phyloP scores from a whole-genome alignment of 2,329 filamentous ascomycete species.

The Fusarium sp. region DNA sequence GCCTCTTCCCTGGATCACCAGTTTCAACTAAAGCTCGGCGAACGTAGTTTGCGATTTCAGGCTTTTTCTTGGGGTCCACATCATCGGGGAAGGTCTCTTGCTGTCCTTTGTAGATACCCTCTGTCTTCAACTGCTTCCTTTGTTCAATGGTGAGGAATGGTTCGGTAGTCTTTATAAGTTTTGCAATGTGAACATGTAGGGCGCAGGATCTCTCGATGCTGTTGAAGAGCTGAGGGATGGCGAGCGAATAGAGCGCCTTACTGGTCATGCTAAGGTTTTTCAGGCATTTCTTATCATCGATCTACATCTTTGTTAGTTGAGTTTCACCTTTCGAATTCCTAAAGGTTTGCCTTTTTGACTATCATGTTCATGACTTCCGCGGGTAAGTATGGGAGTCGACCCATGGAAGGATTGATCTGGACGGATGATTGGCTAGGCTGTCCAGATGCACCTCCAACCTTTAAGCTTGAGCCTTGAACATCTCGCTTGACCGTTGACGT shows the following conservation, averaged over 20 bases:
- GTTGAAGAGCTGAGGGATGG: slow-evolving; percentile 26
- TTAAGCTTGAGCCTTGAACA: fast-evolving
- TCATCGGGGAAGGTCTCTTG: slow-evolving; percentile 18
- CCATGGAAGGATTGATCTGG: not conserved
- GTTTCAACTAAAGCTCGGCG: slow-evolving; percentile 18
- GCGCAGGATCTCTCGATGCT: slow-evolving; percentile 11
- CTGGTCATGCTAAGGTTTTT: slow-evolving; percentile 23
- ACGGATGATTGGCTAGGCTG: not conserved
- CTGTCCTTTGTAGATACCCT: slow-evolving; percentile 33
- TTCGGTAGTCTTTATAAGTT: slow-evolving; percentile 34
- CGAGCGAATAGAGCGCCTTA: slow-evolving; percentile 26
- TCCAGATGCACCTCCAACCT: fast-evolving
- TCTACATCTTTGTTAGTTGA: not conserved
- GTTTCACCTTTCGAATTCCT: fast-evolving
- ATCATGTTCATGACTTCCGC: slow-evolving; percentile 14
- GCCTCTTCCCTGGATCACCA: slow-evolving; percentile 14
- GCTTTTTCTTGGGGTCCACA: slow-evolving; percentile 4
- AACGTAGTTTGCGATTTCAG: slow-evolving; percentile 12
- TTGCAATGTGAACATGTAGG: slow-evolving; percentile 30
- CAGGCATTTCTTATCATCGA: slow-evolving; percentile 4
- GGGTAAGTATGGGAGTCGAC: not conserved
- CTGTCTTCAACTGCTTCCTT: slow-evolving; percentile 28
- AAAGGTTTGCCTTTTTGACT: slow-evolving; percentile 3
- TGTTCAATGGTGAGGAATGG: slow-evolving; percentile 29
- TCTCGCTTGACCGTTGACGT: not conserved